Evolutionary conservation across 352 stramenopile genomes (phyloP), one percentile per base, ranked within the genome.

Genomic region (Blastocystis hominis): DNA sequence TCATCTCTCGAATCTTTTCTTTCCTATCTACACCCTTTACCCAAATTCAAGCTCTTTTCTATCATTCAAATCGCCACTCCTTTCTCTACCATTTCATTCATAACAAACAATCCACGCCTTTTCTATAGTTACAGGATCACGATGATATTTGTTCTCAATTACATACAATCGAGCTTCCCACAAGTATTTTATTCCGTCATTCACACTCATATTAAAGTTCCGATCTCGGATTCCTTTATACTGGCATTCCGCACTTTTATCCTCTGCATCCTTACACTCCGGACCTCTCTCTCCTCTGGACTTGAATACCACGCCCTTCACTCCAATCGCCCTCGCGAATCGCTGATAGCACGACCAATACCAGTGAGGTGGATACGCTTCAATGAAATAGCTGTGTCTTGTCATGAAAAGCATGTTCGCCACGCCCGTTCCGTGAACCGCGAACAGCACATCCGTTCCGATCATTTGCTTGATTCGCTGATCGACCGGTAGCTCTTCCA

Each of bases 341-440:
- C 66, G 66, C 66, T 76, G 66, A 76, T 76, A 76, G 40, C 66
- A 76, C 17, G 66, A 76, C 66, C 66, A 76, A 47, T 76, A 76
- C 66, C 66, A 76, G 46, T 42, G 55, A 20, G 66, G 66, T 15
- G 66, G 66, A 55, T 76, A 76, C n/a, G 38, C 66, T 30, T 76
- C 66, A 76, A 76, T 76, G n/a, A 76, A 30, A 47, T 76, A 76
- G 24, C 66, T 76, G 17, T 76, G n/a, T 42, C 40, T 76, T 30
- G 66, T 76, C 66, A 76, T 76, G 46, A 76, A 76, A 5, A 76
- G 24, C 66, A 76, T 76, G 40, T 76, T 76, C 13, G 66, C 66
- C 2, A 76, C 38, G 24, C 66, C 66, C 17, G 66, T 76, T 76
- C 66, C 66, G 40, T 76, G 66, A 47, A 76, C 66, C 4, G 66